Evolutionary conservation across 805 yeast species (phyloP).

Genomic region (Candida bentonensis): DNA sequence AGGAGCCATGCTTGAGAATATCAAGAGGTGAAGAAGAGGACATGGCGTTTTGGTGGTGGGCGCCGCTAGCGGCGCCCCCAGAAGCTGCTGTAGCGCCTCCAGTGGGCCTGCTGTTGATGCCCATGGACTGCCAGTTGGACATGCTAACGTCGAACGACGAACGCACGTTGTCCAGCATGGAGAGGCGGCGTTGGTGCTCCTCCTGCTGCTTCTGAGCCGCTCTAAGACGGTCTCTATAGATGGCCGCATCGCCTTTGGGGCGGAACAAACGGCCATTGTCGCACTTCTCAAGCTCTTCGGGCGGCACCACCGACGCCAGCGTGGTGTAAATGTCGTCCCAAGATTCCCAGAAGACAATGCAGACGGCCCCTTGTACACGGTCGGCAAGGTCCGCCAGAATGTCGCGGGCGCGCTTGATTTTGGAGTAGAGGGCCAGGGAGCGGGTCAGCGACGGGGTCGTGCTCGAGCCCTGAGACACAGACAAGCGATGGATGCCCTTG

Average conservation of each 20-base stretch:
- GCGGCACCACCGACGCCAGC: constrained; percentile 17
- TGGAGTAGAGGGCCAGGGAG: constrained; percentile 10
- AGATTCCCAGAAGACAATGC: constrained; percentile 21
- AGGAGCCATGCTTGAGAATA: not conserved
- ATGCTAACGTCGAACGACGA: not conserved
- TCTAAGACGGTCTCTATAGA: constrained; percentile 15
- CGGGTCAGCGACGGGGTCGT: constrained; percentile 4
- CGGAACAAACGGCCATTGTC: constrained; percentile 19
- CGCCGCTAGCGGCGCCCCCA: not conserved
- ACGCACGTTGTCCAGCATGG: not conserved
- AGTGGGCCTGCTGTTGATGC: not conserved
- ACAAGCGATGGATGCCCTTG: not conserved
- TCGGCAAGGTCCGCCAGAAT: constrained; percentile 15
- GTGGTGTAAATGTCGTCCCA: constrained; percentile 20
- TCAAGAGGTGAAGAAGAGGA: not conserved
- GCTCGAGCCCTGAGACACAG: not conserved
- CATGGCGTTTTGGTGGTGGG: not conserved
- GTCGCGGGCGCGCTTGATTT: constrained; percentile 12
- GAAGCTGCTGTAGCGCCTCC: not conserved
- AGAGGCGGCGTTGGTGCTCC: constrained; percentile 7
- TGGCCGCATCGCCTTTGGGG: constrained; percentile 20
- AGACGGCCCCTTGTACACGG: constrained; percentile 18
- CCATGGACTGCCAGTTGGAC: not conserved
- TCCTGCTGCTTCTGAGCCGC: constrained; percentile 10
- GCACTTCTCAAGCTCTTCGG: constrained; percentile 12